Evolutionary conservation across 176 grass and related monocot genomes (phyloP), one percentile per base, ranked within the genome.

Genomic region (Musa beccarii): DNA sequence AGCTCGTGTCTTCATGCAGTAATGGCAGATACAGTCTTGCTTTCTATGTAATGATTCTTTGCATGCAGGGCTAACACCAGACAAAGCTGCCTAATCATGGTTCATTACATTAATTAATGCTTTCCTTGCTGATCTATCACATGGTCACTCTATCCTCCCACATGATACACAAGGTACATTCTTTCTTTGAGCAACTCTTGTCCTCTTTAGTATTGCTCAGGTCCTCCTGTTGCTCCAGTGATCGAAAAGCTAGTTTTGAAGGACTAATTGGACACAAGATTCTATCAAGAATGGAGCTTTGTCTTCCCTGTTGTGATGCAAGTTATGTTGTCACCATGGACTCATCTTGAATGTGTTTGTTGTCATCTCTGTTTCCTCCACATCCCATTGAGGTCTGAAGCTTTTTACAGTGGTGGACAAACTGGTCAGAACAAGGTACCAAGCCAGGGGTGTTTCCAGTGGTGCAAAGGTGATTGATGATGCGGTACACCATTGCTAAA

Each of bases 71-170:
- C 19, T 51, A 71, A 55, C 52, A 57, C 72, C 72, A 56, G 53
- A 74, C 72, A 25, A 56, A 9, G 26, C 16, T 25, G 21, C 15
- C 11, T 28, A 26, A 74, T 54, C 9, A 11, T 15, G 51, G 71
- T 74, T 55, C 21, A 14, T 74, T 2, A 50, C 9, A 53, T 56
- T 74, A 28, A 28, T 57, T 57, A 74, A 55, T 56, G 49, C 55
- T 55, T 53, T 52, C 26, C 55, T 17, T 72, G 29, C 34, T 72
- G 69, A 72, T 72, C 69, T 24, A 22, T 53, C 53, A 56, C 72
- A 74, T 57, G 52, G 22, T 55, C 52, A 16, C 50, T 73, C 11
- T 17, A 14, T 52, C 14, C 2, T 55, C 24, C n/a, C 11, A 54
- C 71, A 74, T 9, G 53, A 22, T 54, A 25, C 23, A 43, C 68